Conservation (phyloP, 1,284 basidiomycete genomes). For the Tylopilus orsonianus region DNA sequence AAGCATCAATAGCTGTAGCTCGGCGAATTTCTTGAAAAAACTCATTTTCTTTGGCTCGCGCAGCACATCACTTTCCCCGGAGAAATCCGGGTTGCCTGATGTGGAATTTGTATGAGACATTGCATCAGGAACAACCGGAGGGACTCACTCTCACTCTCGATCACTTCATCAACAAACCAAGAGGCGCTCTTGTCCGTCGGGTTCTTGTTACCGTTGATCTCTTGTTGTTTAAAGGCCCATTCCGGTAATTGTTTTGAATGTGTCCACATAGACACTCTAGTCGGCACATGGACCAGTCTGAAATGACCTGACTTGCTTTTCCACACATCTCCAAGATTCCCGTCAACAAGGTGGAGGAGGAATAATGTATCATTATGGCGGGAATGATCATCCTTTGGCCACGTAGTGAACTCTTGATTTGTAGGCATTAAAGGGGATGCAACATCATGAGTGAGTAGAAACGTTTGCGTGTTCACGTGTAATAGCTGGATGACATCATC, state of each 20-base stretch:
- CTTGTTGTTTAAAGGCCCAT: slow-evolving; percentile 97
- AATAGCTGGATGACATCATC: slow-evolving; percentile 88
- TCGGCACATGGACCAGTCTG: slow-evolving; percentile 84
- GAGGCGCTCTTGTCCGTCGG: slow-evolving; percentile 77
- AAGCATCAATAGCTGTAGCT: slow-evolving; percentile 94
- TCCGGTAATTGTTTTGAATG: slow-evolving; percentile 84
- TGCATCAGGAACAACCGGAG: background rate
- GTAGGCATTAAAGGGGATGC: slow-evolving; percentile 97
- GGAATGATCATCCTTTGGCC: slow-evolving; percentile 68
- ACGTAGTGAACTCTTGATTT: slow-evolving; percentile 97
- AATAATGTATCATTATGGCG: slow-evolving; percentile 89
- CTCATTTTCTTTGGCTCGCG: slow-evolving; percentile 80
- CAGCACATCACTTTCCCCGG: slow-evolving; percentile 33
- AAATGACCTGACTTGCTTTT: slow-evolving; percentile 93
- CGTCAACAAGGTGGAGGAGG: slow-evolving; percentile 71
- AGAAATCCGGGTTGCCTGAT: slow-evolving; percentile 18
- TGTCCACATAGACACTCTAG: slow-evolving; percentile 94
- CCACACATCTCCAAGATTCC: slow-evolving; percentile 76
- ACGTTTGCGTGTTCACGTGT: slow-evolving; percentile 82
- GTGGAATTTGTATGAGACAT: background rate
- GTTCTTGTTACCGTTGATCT: slow-evolving; percentile 98
- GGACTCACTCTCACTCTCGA: slow-evolving; percentile 66
- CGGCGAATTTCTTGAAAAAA: slow-evolving; percentile 94
- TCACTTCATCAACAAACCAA: slow-evolving; percentile 89
- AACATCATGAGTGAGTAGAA: slow-evolving; percentile 94